A percentile compares a stretch with the other conserved stretches of the same genome.
phyloP scores from a whole-genome alignment of 1,139 yeast species.

The Geotrichum siamense region DNA sequence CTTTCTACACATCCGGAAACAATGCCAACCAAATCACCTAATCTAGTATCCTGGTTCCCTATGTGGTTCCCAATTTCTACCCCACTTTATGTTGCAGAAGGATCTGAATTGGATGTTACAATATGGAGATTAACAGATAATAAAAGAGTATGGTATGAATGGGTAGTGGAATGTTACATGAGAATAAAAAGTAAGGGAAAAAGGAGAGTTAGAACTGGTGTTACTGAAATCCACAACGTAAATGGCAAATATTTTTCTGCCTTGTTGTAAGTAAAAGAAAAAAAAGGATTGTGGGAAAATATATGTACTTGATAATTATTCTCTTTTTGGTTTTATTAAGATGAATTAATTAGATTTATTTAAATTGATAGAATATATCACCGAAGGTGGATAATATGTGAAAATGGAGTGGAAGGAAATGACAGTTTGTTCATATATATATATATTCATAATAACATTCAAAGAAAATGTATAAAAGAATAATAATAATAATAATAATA shows the following conservation, averaged over 20 bases:
- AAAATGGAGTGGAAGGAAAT: too few species aligned
- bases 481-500: too few species aligned
- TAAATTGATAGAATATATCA: too few species aligned
- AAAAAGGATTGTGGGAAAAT: not conserved
- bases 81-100: slow-evolving; percentile 46
- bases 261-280: slow-evolving; percentile 17
- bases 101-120: slow-evolving; percentile 45
- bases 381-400: too few species aligned
- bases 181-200: slow-evolving; percentile 5
- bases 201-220: slow-evolving; percentile 24
- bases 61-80: slow-evolving; percentile 59
- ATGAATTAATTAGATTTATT: not conserved
- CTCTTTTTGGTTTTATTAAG: too few species aligned
- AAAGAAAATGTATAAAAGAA: too few species aligned
- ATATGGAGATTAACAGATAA: slow-evolving; percentile 41
- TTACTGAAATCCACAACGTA: slow-evolving; percentile 26
- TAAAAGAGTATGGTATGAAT: slow-evolving; percentile 61
- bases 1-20: slow-evolving; percentile 50
- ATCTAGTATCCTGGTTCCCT: slow-evolving; percentile 64
- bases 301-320: not conserved
- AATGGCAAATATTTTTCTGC: slow-evolving; percentile 25
- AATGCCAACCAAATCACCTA: slow-evolving; percentile 44
- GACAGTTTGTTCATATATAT: too few species aligned
- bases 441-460: too few species aligned
- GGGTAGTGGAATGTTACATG: slow-evolving; percentile 53